These are phyloP conservation scores for Trichothecium roseum DNA, from an alignment of 2,329 filamentous ascomycete species.

Conservation along the genomic window DNA sequence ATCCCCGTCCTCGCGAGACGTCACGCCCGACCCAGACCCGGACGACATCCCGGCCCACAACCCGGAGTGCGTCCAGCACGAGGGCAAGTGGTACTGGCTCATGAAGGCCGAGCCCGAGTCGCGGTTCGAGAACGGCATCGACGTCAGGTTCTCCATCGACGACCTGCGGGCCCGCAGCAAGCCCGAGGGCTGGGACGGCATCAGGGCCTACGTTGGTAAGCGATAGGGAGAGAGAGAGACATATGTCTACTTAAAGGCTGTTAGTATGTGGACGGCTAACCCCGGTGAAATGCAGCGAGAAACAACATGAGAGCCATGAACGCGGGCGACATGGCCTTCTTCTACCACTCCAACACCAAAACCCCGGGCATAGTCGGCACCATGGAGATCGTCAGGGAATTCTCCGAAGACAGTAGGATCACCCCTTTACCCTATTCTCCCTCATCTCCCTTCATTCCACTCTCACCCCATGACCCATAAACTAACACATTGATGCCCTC, in stretches of 20 bases:
- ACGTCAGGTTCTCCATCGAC: constrained; percentile 91
- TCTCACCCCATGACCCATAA: neutral
- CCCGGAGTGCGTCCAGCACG: constrained; percentile 25
- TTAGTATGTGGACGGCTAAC: neutral
- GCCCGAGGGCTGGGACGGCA: constrained; percentile 83
- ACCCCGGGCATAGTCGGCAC: constrained; percentile 76
- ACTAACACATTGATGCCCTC: neutral
- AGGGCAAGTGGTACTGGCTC: constrained; percentile 56
- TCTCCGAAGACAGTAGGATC: constrained; percentile 62
- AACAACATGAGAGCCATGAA: constrained; percentile 92
- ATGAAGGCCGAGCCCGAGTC: constrained; percentile 85
- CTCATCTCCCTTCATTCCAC: neutral
- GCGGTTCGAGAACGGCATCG: constrained; percentile 73
- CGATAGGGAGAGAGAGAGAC: too few species aligned
- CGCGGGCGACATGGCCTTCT: constrained; percentile 84
- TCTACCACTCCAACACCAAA: constrained; percentile 94
- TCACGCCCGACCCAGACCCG: constrained; percentile 18
- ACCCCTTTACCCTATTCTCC: neutral
- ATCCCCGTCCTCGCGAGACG: constrained; percentile 4
- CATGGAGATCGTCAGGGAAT: constrained; percentile 82
- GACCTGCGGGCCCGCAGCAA: constrained; percentile 62
- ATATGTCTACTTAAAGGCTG: neutral
- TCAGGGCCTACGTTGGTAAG: constrained; percentile 37
- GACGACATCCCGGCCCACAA: constrained; percentile 25
- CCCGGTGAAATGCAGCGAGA: constrained; percentile 47